Evolutionary conservation across 1,284 basidiomycete species (phyloP), one percentile per base, ranked within the genome.

Genomic region (Ustilago nuda): DNA sequence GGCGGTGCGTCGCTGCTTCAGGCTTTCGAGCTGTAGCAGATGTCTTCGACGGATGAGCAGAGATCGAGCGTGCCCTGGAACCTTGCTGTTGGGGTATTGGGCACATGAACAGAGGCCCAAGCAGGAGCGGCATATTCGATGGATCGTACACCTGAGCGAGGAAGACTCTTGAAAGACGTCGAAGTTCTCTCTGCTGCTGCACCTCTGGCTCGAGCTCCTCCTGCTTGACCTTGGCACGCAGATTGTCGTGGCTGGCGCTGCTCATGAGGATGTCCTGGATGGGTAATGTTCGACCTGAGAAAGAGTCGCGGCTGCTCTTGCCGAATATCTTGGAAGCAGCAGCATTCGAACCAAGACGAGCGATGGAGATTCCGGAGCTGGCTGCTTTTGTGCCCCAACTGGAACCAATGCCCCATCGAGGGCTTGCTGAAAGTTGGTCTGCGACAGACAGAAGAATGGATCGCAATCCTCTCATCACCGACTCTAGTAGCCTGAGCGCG

Each of bases 391-490:
- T 67, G 4, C 79, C 80, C 61, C 76, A 78, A 33, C 79, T 80
- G 1, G 69, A 71, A n/a, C 82, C 82, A 41, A 79, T 72, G 15
- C 82, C 80, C 75, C 77, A 81, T n/a, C 81, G 66, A 11, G 78
- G 72, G 46, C 76, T 78, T 23, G 79, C 67, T 3, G 79, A 69
- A 19, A 84, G 66, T 41, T 83, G 79, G 36, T 81, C 75, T 0
- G 82, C 72, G n/a, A 84, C 59, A 2, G 82, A 74, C 41, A 79
- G 61, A 7, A 83, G 46, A 15, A 84, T 65, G 37, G 79, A 74
- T 9, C 82, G 72, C 13, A 83, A 66, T 7, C 82, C 79, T 8
- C 82, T 59, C 4, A 84, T 52, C 0, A 68, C 35, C 12, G 78
- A 78, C 41, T 81, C 78, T 41, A 83, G 70, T 2, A 77, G 56